Base-by-base conservation (phyloP, 805 yeast genomes). In the Komagataella phaffii region DNA sequence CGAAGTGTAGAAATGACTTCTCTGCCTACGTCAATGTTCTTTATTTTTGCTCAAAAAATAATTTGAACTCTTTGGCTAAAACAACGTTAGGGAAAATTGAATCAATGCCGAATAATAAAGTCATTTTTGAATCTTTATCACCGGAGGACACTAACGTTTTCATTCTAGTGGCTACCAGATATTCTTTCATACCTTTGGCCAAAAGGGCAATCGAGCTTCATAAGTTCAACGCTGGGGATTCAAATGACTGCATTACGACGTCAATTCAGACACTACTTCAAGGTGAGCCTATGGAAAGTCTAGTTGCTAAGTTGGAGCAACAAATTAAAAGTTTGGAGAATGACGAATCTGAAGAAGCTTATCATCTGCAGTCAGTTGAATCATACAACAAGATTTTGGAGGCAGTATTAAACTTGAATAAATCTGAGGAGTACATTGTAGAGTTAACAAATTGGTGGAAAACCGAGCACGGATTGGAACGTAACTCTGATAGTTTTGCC, bases 401-500 rank as follows among this genome's bases (percentile, higher is more conserved):
- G 24, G 55, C 61, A 1, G 53, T 64, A 23, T 59, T 67, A 45
- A 64, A 57, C 52, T 59, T 68, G 1, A 47, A 56, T 3, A 66
- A 63, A 50, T 53, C 64, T 3, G 53, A 56, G 6, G 51, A 52
- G 3, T 61, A 60, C 46, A 58, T 66, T 40, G 57, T 61, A 23
- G n/a, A 51, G 5, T 54, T 67, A 17, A 55, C 59, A 3, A 59
- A 56, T 10, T 54, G 53, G 36, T 74, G 70, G 58, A 61, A 62
- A n/a, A 49, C 56, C 2, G 59, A 59, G n/a, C 60, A 59, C 48
- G 65, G 57, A 3, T 54, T 73, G 1, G 60, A 60, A 3, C 58
- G 67, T 8, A 70, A 73, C 53, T 68, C 72, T 0, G 63, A 64
- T 14, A 62, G 72, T 7, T 68, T 61, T 50, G 61, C 69, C 1